Base-by-base conservation (phyloP, 2,329 filamentous ascomycete species). In the Seiridium cupressi region DNA sequence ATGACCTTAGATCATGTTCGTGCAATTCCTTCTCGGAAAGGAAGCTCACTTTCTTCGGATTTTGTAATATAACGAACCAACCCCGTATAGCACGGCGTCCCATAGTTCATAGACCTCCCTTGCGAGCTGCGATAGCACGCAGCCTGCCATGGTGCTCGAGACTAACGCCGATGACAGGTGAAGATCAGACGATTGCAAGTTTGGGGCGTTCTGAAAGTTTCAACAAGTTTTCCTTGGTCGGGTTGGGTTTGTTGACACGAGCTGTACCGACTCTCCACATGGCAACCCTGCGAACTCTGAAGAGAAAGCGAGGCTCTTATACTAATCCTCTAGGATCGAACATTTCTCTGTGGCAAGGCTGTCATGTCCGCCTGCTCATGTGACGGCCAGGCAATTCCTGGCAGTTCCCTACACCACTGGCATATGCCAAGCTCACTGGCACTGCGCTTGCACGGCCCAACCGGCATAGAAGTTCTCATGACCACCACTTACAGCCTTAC, bases 21-120 rank as follows among this genome's bases (percentile, higher is more conserved):
- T 26, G 18, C 18, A 26, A 26, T 26, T 26, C 18, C 18, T 26
- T 42, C 38, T 42, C 7, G 38, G 13, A 13, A 42, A 42, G 38
- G 38, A 42, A 42, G 38, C 44, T 55, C 36, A 55, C 49, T 42
- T 51, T 31, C 18, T 51, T 34, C 57, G 54, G n/a, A 55, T 32
- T 42, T 59, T 59, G 48, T 53, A 59, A 36, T 53, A 55, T 7
- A 60, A 7, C 26, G 60, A 61, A 9, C 60, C 60, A 34, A 61
- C n/a, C 3, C 60, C 60, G 6, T 59, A 9, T 4, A 59, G 42
- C 10, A 61, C 44, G 3, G 57, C 60, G 31, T 61, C 60, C 60
- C 60, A 61, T 7, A 61, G 51, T 44, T 61, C 60, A 31, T 48
- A 54, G 13, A 58, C 57, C 47, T 61, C 60, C 34, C 55, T 42